These are phyloP conservation scores for Ophiostoma quercus DNA, from an alignment of 2,329 filamentous ascomycete species.

Conservation along the genomic window DNA sequence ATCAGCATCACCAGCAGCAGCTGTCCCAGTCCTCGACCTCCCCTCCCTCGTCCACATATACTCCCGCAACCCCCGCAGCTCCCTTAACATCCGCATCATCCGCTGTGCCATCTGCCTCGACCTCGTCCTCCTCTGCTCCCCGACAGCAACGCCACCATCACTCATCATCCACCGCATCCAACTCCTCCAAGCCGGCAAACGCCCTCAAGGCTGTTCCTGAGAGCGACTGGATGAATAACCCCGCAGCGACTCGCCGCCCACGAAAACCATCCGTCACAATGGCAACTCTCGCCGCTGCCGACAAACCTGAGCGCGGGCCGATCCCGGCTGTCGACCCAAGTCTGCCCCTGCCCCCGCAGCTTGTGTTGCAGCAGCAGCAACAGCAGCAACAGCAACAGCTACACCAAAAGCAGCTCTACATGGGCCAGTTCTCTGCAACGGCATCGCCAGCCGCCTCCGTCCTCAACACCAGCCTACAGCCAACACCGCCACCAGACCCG, in stretches of 20 bases:
- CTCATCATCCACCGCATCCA: slow-evolving; percentile 14
- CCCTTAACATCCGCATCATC: slow-evolving; percentile 5
- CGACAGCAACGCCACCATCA: slow-evolving; percentile 17
- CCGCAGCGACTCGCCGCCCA: slow-evolving; percentile 29
- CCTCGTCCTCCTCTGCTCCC: background rate
- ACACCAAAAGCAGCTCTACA: background rate
- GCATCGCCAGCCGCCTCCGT: slow-evolving; percentile 9
- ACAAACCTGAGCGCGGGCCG: background rate
- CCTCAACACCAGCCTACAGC: slow-evolving; percentile 31
- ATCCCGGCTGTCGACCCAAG: background rate
- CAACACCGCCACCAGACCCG: slow-evolving; percentile 44
- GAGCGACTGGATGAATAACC: slow-evolving; percentile 50
- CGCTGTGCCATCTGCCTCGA: background rate
- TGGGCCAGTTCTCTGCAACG: slow-evolving; percentile 21
- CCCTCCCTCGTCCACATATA: background rate
- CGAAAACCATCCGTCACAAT: slow-evolving; percentile 33
- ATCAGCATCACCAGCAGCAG: slow-evolving; percentile 25
- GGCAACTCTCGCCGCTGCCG: slow-evolving; percentile 16
- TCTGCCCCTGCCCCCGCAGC: slow-evolving; percentile 3
- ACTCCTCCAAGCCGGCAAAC: background rate
- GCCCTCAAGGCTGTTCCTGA: slow-evolving; percentile 53
- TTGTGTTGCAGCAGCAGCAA: background rate
- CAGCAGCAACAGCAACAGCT: slow-evolving; percentile 6
- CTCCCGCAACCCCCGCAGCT: background rate
- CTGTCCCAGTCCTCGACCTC: background rate